Evolutionary conservation across 331 rosid genomes (phyloP).

Genomic region (Prunus yedoensis): DNA sequence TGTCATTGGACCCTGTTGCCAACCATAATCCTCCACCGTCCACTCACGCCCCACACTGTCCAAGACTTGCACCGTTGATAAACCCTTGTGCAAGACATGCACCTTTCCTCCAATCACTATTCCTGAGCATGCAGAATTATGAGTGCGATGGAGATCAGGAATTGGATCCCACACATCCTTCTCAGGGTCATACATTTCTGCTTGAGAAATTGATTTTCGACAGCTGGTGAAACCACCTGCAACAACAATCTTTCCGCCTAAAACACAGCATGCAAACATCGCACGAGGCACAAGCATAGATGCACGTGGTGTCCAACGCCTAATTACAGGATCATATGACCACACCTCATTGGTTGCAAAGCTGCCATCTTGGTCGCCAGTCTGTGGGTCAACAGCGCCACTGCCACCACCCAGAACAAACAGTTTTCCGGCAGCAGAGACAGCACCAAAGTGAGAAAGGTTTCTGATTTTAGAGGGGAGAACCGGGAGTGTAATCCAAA

Average conservation of each 20-base stretch:
- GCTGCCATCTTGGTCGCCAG: slow-evolving; percentile 96
- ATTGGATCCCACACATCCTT: slow-evolving; percentile 76
- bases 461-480: slow-evolving; percentile 87
- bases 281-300: slow-evolving; percentile 93
- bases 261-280: slow-evolving; percentile 95
- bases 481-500: slow-evolving; percentile 93
- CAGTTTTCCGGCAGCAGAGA: slow-evolving; percentile 77
- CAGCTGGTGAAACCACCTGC: slow-evolving; percentile 97
- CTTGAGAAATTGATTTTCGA: slow-evolving; percentile 87
- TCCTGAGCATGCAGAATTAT: slow-evolving; percentile 91
- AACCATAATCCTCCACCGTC: slow-evolving; percentile 72
- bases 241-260: slow-evolving; percentile 86
- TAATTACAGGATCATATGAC: slow-evolving; percentile 84
- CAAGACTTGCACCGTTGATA: slow-evolving; percentile 82
- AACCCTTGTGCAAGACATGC: slow-evolving; percentile 89
- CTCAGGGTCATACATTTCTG: slow-evolving; percentile 94
- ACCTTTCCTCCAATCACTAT: slow-evolving; percentile 77
- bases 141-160: slow-evolving; percentile 86
- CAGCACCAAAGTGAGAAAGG: slow-evolving; percentile 89
- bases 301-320: slow-evolving; percentile 73
- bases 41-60: slow-evolving; percentile 64
- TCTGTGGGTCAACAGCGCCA: slow-evolving; percentile 87
- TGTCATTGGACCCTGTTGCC: slow-evolving; percentile 96
- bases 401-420: slow-evolving; percentile 98
- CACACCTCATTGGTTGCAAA: slow-evolving; percentile 97